A percentile compares a stretch with the other conserved stretches of the same genome.
Conservation (phyloP, 2,329 filamentous ascomycete species). For the Alternaria rosae region DNA sequence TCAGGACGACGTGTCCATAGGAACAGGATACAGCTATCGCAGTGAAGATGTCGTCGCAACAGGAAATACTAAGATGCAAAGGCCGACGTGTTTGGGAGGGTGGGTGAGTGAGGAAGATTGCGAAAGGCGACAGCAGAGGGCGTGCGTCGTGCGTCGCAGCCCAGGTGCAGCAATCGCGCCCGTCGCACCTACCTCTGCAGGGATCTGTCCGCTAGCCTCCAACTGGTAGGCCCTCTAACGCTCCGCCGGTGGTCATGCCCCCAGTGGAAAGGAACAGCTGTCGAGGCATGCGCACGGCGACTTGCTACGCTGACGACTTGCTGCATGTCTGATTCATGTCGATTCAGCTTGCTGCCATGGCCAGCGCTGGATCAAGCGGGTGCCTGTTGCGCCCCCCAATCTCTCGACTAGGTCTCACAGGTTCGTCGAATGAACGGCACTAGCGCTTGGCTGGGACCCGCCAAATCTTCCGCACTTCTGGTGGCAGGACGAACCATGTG, state of each 20-base stretch:
- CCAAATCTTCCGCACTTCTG: slow-evolving; percentile 12
- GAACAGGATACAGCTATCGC: neutral
- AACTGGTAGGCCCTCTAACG: slow-evolving; percentile 3
- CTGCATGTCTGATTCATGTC: neutral
- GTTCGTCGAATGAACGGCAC: slow-evolving; percentile 6
- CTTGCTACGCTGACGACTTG: neutral
- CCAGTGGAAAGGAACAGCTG: neutral
- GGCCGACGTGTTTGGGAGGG: neutral
- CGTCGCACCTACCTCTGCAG: slow-evolving; percentile 14
- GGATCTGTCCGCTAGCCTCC: slow-evolving; percentile 9
- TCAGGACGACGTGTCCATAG: slow-evolving; percentile 4
- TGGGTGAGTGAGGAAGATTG: slow-evolving; percentile 9
- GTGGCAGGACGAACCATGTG: slow-evolving; percentile 5
- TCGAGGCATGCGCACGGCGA: neutral
- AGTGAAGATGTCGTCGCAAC: neutral
- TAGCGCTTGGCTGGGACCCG: slow-evolving; percentile 12
- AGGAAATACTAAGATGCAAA: neutral
- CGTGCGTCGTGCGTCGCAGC: neutral
- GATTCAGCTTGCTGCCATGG: neutral
- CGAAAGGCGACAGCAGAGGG: slow-evolving; percentile 1
- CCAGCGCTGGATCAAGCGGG: neutral
- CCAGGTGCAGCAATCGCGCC: slow-evolving; percentile 11
- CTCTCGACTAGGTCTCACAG: slow-evolving; percentile 4
- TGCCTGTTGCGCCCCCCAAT: neutral
- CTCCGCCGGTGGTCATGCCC: slow-evolving; percentile 4